Evolutionary conservation across 352 stramenopile species (phyloP).

Genomic region (Phytophthora meadii): DNA sequence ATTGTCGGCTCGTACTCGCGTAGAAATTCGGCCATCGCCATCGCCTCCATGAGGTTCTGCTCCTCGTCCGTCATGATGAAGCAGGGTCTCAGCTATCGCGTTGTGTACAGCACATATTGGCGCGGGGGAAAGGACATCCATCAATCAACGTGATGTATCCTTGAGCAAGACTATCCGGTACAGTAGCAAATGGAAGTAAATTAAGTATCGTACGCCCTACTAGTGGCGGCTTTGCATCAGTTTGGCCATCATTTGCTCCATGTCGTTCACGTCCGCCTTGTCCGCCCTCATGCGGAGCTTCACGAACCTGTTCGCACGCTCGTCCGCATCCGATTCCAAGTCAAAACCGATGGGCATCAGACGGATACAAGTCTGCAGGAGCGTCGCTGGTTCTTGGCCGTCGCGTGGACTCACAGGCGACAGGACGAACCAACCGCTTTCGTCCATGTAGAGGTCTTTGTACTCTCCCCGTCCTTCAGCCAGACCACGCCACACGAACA

Average conservation of each 20-base stretch:
- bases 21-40: slow-evolving; percentile 25
- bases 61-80: slow-evolving; percentile 12
- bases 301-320: not conserved
- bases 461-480: slow-evolving; percentile 33
- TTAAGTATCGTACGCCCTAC: no score
- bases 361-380: slow-evolving; percentile 1
- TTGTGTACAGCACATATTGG: slow-evolving; percentile 21
- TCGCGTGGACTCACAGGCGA: not conserved
- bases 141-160: not conserved
- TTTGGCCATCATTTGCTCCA: slow-evolving; percentile 4
- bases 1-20: slow-evolving; percentile 23
- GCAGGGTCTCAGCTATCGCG: slow-evolving; percentile 5
- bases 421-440: slow-evolving; percentile 46
- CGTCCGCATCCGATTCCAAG: not conserved
- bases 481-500: slow-evolving; percentile 53
- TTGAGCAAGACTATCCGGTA: no score
- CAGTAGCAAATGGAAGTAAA: no score
- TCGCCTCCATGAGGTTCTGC: slow-evolving; percentile 13
- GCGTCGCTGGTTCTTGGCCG: not conserved
- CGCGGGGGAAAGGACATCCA: slow-evolving; percentile 5
- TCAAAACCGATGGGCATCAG: slow-evolving; percentile 8
- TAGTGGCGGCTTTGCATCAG: not conserved
- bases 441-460: slow-evolving; percentile 46
- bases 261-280: slow-evolving; percentile 4
- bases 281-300: not conserved